Conservation (phyloP, 2,329 filamentous ascomycete species). For the Pyricularia pennisetigena region DNA sequence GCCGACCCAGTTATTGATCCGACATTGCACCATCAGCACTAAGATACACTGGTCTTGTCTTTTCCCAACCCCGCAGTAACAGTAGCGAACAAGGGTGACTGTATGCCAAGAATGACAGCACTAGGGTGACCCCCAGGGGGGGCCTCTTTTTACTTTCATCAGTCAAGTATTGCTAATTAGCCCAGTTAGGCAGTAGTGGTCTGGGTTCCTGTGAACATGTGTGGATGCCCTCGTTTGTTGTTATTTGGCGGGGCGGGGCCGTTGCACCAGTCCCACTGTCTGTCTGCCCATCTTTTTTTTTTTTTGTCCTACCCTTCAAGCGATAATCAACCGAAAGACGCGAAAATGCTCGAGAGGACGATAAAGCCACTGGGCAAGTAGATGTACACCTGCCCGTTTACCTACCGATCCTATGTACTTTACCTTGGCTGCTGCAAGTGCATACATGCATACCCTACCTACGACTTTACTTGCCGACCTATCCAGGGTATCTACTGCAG, state of each 20-base stretch:
- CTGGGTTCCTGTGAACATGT: not conserved
- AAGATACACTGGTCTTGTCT: not conserved
- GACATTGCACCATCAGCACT: not conserved
- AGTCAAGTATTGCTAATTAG: not conserved
- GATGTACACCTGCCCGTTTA: not conserved
- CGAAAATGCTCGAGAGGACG: not conserved
- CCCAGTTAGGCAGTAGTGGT: not conserved
- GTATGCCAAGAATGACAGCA: not conserved
- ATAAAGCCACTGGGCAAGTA: not conserved
- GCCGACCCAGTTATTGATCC: not conserved
- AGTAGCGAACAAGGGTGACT: not conserved
- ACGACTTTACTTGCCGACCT: not conserved
- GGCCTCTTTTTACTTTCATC: not conserved
- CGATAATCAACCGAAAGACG: not conserved
- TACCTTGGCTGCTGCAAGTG: not conserved
- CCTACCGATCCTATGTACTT: not conserved
- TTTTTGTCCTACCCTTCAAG: not conserved
- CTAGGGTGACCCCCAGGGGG: not conserved
- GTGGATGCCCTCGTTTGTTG: not conserved
- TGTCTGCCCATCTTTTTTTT: not conserved
- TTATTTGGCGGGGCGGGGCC: not conserved
- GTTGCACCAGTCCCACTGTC: not conserved
- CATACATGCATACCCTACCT: not conserved
- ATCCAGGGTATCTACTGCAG: not conserved
- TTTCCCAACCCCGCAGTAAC: not conserved